These are phyloP conservation scores for Arthrobotrys musiformis DNA, from an alignment of 2,329 filamentous ascomycete species.

Conservation along the genomic window DNA sequence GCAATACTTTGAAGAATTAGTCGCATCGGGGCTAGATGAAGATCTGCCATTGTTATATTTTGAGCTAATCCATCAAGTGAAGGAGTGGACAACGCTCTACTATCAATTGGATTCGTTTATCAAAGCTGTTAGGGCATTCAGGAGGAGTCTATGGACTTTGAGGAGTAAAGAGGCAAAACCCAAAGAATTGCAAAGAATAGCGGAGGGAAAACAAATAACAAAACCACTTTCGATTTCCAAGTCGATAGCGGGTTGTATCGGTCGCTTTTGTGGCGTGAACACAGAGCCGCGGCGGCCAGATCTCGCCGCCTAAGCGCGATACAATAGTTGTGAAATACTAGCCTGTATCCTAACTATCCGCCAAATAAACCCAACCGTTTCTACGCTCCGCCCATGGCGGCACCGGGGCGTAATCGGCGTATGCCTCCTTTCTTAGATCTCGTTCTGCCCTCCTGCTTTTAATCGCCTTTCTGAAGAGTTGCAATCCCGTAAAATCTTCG, in stretches of 20 bases:
- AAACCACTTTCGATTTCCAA: not conserved
- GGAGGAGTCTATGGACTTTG: slow-evolving; percentile 12
- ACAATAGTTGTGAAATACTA: not conserved
- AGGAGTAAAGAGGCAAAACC: not conserved
- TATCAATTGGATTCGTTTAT: slow-evolving; percentile 9
- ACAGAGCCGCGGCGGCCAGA: not conserved
- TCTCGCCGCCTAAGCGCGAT: not conserved
- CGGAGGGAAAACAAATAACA: slow-evolving; percentile 4
- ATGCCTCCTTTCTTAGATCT: not conserved
- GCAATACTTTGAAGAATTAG: slow-evolving; percentile 2
- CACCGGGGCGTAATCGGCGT: not conserved
- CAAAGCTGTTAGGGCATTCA: slow-evolving; percentile 17
- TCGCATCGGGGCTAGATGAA: not conserved
- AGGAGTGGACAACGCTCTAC: slow-evolving; percentile 15
- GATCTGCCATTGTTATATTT: not conserved
- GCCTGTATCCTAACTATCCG: not conserved
- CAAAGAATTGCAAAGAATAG: slow-evolving; percentile 1
- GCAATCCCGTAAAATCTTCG: not conserved
- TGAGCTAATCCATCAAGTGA: not conserved
- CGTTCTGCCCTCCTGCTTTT: not conserved
- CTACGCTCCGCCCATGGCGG: not conserved
- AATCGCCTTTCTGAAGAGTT: not conserved
- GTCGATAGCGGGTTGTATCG: slow-evolving; percentile 16
- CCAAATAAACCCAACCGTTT: not conserved
- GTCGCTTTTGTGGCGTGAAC: not conserved